Evolutionary conservation across 495 filamentous ascomycete genomes (phyloP), one percentile per base, ranked within the genome.

Genomic region (Chaetomium fimeti): DNA sequence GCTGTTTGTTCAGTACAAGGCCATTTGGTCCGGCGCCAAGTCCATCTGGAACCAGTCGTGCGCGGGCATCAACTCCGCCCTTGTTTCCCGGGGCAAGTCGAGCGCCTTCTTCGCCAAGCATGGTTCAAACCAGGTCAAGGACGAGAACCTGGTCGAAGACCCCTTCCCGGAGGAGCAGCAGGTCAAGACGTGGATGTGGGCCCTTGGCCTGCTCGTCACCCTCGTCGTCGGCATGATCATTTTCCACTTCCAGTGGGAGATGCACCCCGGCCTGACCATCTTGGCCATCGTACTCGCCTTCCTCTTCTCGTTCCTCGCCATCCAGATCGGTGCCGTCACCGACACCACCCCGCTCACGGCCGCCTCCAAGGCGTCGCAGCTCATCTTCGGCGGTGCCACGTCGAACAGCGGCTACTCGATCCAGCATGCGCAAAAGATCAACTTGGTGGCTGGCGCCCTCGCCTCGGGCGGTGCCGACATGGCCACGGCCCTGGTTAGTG

Each of bases 271-370:
- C 43, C 74, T 86, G 61, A 85, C 84, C 16, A 76, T 90, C 56
- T 76, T 90, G 36, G 83, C 86, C 28, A 77, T 84, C 66, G 42
- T 89, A 32, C 75, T 90, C 29, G 84, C 85, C 53, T 87, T 89
- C 79, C 71, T 89, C 71, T 89, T 89, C 73, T 84, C 86, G 16
- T 89, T 89, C 77, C 75, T 89, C 51, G 84, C 84, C 62, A 86
- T 88, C 66, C 85, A 89, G 72, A 84, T 84, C 70, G 83, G 83
- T 18, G 86, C 83, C 36, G 79, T 81, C 36, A 88, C 87, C 11
- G 86, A 88, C 64, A 80, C 82, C 64, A 87, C 84, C 0, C 87
- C 87, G 6, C 75, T 89, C 25, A 89, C 87, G 3, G 83, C 86
- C 24, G 82, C 84, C 15, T 80, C 85, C 61, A 89, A 89, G 71